Base-by-base conservation (phyloP, 345 rosid genomes). In the Euphorbia lathyris region DNA sequence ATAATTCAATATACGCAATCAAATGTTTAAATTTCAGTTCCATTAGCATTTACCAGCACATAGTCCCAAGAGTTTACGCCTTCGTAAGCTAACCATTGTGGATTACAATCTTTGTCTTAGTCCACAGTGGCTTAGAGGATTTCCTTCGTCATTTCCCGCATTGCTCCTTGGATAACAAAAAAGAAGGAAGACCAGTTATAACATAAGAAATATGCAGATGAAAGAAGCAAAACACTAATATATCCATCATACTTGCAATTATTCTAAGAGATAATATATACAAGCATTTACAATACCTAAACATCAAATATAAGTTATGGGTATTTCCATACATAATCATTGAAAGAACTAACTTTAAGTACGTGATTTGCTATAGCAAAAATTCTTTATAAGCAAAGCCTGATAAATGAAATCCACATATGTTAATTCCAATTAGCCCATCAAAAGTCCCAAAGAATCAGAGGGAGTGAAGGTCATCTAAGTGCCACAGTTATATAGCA, bases 51-150 rank as follows among this genome's bases (percentile, higher is more conserved):
- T 87, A 95, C 99, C 99, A 66, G 95, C 81, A 78, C 97, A 93
- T 65, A 93, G 84, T 53, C 97, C 98, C 81, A 90, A 70, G 65
- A 90, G 92, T 78, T 83, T 89, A 47, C 98, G 96, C 80, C 98
- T 85, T 52, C 98, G 64, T 77, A 90, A 72, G 88, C 98, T 95
- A 79, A 95, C 99, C 99, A 95, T 94, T 36, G 75, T 55, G 62
- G 76, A 65, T 51, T 65, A 58, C 34, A 70, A 69, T 25, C 68
- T 58, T 56, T 64, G 50, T 66, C 68, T 76, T 74, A 65, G 59
- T 67, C 64, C 61, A 42, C 58, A 59, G 58, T 40, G 23, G 58
- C 73, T 62, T 22, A 56, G 73, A 63, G 61, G 67, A 40, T 57
- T 53, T 53, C 55, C 76, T 68, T 83, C 53, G 27, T 68, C 72